A percentile compares a stretch with the other conserved stretches of the same genome.
Evolutionary conservation across 1,139 yeast species (phyloP).

Genomic region (Pichia cactophila): DNA sequence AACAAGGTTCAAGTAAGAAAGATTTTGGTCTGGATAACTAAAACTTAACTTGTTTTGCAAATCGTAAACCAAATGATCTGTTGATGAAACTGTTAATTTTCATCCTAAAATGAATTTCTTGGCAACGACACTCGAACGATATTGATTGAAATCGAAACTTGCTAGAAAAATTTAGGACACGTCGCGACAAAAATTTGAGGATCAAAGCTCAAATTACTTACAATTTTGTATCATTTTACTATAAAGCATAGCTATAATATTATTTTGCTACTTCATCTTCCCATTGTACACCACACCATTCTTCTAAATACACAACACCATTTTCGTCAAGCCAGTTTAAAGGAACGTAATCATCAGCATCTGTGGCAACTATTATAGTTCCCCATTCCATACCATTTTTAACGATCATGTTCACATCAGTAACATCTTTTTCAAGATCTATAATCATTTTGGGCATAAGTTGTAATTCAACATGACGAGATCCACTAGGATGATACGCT

Average conservation of each 20-base stretch:
- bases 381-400: slow-evolving; percentile 96
- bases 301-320: slow-evolving; percentile 78
- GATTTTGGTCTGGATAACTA: neutral
- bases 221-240: no score
- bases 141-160: neutral
- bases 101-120: no score
- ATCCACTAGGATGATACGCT: slow-evolving; percentile 53
- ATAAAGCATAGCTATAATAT: neutral
- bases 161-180: neutral
- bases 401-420: slow-evolving; percentile 25
- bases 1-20: neutral
- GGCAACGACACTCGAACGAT: no score
- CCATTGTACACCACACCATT: slow-evolving; percentile 96
- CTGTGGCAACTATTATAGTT: slow-evolving; percentile 79
- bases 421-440: slow-evolving; percentile 55
- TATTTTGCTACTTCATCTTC: slow-evolving; percentile 43
- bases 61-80: neutral
- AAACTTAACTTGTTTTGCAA: neutral
- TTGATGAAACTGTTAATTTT: neutral
- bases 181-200: neutral
- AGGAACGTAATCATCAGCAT: slow-evolving; percentile 63
- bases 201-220: no score
- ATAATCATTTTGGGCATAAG: slow-evolving; percentile 89
- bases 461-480: slow-evolving; percentile 73
- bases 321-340: slow-evolving; percentile 39